These are phyloP conservation scores for Cladorrhinum sp. DNA, from an alignment of 2,329 filamentous ascomycete genomes.

Conservation along the genomic window DNA sequence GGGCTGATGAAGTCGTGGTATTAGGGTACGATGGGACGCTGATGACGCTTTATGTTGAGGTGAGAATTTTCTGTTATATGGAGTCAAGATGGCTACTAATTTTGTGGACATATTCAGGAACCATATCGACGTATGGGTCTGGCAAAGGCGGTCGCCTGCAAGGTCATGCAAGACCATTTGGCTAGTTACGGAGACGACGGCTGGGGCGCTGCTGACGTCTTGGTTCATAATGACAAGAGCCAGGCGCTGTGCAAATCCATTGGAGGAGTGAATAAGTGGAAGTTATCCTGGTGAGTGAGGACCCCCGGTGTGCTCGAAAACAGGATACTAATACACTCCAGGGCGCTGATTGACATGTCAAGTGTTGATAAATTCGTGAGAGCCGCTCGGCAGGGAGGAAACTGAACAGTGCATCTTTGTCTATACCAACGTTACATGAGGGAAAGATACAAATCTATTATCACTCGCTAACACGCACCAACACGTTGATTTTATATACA, in stretches of 20 bases:
- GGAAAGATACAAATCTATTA: background rate
- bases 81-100: background rate
- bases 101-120: conserved; percentile 33
- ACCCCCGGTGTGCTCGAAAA: background rate
- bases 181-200: conserved; percentile 45
- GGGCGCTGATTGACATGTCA: conserved; percentile 22
- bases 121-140: conserved; percentile 59
- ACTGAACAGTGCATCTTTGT: background rate
- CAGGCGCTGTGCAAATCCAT: conserved; percentile 60
- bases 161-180: conserved; percentile 53
- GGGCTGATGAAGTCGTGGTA: background rate
- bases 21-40: conserved; percentile 27
- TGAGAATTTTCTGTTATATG: conserved; percentile 7
- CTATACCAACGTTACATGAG: background rate
- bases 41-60: conserved; percentile 30
- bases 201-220: conserved; percentile 63
- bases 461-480: conserved; percentile 1
- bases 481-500: conserved; percentile 4
- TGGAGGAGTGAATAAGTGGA: conserved; percentile 55
- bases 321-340: background rate
- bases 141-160: conserved; percentile 59
- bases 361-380: conserved; percentile 16
- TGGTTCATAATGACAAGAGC: conserved; percentile 58
- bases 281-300: conserved; percentile 52
- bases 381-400: conserved; percentile 12